Evolutionary conservation across 176 grass and related monocot genomes (phyloP).

Genomic region (Themeda triandra): DNA sequence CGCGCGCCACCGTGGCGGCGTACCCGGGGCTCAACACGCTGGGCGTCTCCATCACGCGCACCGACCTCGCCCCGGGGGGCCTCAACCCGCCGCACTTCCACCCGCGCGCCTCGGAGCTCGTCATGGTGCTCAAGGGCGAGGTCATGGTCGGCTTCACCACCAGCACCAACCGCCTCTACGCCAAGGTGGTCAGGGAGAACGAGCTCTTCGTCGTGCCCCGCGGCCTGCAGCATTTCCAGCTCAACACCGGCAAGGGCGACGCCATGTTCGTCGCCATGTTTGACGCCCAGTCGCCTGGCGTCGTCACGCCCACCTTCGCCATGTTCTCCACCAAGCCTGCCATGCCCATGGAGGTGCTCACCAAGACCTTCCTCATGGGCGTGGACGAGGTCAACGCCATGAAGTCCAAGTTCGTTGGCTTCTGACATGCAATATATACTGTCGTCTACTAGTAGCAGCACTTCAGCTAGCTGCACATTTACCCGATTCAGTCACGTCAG

Average conservation of each 20-base stretch:
- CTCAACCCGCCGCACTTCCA: constrained; percentile 75
- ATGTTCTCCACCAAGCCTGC: constrained; percentile 53
- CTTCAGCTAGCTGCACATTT: background rate
- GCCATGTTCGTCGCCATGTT: constrained; percentile 53
- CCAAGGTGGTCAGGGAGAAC: constrained; percentile 41
- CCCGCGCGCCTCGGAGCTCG: constrained; percentile 66
- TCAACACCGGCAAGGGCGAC: constrained; percentile 36
- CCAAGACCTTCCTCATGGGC: constrained; percentile 58
- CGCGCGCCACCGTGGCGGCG: constrained; percentile 29
- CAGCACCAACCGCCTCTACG: constrained; percentile 28
- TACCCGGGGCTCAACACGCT: constrained; percentile 73
- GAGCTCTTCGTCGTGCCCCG: constrained; percentile 60
- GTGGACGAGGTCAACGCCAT: constrained; percentile 32
- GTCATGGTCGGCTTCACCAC: constrained; percentile 61
- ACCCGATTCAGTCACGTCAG: background rate
- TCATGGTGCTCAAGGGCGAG: constrained; percentile 49
- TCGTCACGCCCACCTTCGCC: constrained; percentile 39
- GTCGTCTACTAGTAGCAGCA: background rate
- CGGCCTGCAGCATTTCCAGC: constrained; percentile 67
- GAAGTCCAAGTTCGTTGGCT: constrained; percentile 44
- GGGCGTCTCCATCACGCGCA: constrained; percentile 61
- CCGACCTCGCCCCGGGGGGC: constrained; percentile 46
- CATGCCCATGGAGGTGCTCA: constrained; percentile 54
- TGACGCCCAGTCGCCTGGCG: constrained; percentile 50
- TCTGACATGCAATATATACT: background rate